Conservation (phyloP, 352 stramenopile genomes). For the Globisporangium iwayamae region DNA sequence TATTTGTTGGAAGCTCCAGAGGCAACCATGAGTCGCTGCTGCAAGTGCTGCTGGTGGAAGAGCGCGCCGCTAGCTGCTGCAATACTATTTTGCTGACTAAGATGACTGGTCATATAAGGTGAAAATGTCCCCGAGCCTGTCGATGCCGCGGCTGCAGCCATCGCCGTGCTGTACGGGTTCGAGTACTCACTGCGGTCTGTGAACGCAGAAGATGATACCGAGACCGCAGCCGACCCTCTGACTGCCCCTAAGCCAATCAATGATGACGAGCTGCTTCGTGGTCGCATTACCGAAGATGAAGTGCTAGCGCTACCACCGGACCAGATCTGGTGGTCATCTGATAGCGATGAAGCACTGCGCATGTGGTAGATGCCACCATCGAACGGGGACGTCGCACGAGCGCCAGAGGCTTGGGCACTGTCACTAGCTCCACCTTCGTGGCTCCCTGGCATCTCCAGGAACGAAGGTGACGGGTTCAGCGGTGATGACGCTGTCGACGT, state of each 20-base stretch:
- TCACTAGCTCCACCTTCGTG: not conserved
- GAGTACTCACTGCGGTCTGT: not conserved
- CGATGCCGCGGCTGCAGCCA: constrained; percentile 1
- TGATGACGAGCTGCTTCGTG: constrained; percentile 43
- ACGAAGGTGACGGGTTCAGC: constrained; percentile 39
- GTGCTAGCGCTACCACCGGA: not conserved
- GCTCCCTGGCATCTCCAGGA: constrained; percentile 31
- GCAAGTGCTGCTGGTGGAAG: constrained; percentile 8
- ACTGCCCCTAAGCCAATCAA: constrained; percentile 20
- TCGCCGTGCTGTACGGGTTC: constrained; percentile 14
- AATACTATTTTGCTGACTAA: constrained; percentile 14
- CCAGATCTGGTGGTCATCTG: constrained; percentile 7
- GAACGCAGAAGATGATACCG: not conserved
- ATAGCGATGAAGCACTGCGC: constrained; percentile 2
- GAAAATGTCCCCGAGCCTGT: constrained; percentile 2
- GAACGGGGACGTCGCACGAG: constrained; percentile 26
- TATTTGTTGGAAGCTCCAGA: constrained; percentile 1
- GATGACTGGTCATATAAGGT: constrained; percentile 20
- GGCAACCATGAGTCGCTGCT: constrained; percentile 8
- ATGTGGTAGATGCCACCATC: constrained; percentile 12
- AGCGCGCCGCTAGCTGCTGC: not conserved
- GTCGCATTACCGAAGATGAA: constrained; percentile 10
- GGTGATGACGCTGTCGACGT: constrained; percentile 66
- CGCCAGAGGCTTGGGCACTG: not conserved
- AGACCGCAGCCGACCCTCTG: not conserved